phyloP scores from a whole-genome alignment of 176 grass and related monocot species.

The Urochloa ruziziensis region DNA sequence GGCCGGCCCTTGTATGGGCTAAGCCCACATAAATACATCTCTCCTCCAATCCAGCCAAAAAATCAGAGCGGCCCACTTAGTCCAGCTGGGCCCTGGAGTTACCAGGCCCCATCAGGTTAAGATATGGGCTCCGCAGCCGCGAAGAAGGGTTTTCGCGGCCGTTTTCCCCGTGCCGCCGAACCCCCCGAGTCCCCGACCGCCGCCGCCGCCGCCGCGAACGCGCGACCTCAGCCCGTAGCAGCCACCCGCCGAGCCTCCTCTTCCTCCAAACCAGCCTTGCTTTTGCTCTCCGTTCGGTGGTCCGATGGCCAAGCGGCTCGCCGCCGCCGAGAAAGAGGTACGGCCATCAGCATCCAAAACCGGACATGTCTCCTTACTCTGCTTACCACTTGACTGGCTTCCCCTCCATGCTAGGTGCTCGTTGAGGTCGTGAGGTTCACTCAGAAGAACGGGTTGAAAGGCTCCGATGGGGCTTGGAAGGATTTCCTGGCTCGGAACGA shows the following conservation, averaged over 20 bases:
- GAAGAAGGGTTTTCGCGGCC: not conserved
- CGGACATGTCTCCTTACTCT: not conserved
- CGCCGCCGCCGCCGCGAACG: slow-evolving; percentile 2
- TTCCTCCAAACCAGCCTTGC: no score
- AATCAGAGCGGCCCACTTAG: not conserved
- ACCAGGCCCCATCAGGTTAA: not conserved
- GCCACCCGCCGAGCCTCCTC: not conserved
- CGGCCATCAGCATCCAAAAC: not conserved
- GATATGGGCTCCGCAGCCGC: not conserved
- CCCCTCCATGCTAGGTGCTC: slow-evolving; percentile 39
- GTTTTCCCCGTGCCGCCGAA: not conserved
- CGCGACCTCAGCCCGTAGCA: not conserved
- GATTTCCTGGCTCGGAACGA: slow-evolving; percentile 49
- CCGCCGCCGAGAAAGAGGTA: slow-evolving; percentile 56
- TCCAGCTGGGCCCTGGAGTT: not conserved
- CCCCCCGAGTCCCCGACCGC: not conserved
- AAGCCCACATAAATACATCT: rapidly evolving
- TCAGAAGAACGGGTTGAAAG: slow-evolving; percentile 54
- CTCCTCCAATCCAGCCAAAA: not conserved
- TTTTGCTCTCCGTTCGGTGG: not conserved
- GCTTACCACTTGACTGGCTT: not conserved
- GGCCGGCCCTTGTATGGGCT: not conserved
- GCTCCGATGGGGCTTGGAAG: slow-evolving; percentile 60
- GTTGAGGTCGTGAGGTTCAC: slow-evolving; percentile 68
- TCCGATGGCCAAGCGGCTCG: slow-evolving; percentile 44